Evolutionary conservation across 768 basidiomycete species (phyloP), one percentile per base, ranked within the genome.

Genomic region (Hebeloma cylindrosporum): DNA sequence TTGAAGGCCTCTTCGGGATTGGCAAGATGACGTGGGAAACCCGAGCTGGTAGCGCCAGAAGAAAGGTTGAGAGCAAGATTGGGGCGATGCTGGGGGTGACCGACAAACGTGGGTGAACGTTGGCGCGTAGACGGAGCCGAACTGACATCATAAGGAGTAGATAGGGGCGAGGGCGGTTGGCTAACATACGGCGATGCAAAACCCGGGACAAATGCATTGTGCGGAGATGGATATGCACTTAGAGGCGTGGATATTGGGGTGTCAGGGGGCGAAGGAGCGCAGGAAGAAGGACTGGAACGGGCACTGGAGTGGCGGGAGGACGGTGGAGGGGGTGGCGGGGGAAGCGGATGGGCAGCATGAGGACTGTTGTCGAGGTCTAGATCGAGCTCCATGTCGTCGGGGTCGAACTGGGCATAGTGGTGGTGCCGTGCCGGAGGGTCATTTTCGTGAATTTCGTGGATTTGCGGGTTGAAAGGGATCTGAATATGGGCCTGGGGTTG

Each of bases 301-400:
- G 60, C 40, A 14, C 48, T 53, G 26, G 59, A 56, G 25, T 45
- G 48, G 29, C 43, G 43, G 16, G 63, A 51, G 17, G 59, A 52
- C 0, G 61, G 45, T 9, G 58, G 54, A 14, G 60, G 52, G 5
- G 61, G 61, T 5, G 59, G 59, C 0, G 65, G 58, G 1, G 59
- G 61, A 21, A 60, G 59, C 1, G 65, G 28, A 21, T 34, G 20
- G 11, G 34, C 33, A 18, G 13, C 41, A 3, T 28, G 41, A 1
- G 41, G 54, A 8, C 59, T 50, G 35, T 65, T 59, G 34, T 72
- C 71, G 10, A 74, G 69, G 52, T 87, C 86, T 18, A 88, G 60
- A 40, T 88, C 86, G 16, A 88, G 74, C 53, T 89, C 87, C 86
- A 90, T 89, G 54, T 90, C 88, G 60, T 88, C 86, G 0, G 83